Evolutionary conservation across 495 filamentous ascomycete genomes (phyloP), one percentile per base, ranked within the genome.

Genomic region (Lepraria neglecta): DNA sequence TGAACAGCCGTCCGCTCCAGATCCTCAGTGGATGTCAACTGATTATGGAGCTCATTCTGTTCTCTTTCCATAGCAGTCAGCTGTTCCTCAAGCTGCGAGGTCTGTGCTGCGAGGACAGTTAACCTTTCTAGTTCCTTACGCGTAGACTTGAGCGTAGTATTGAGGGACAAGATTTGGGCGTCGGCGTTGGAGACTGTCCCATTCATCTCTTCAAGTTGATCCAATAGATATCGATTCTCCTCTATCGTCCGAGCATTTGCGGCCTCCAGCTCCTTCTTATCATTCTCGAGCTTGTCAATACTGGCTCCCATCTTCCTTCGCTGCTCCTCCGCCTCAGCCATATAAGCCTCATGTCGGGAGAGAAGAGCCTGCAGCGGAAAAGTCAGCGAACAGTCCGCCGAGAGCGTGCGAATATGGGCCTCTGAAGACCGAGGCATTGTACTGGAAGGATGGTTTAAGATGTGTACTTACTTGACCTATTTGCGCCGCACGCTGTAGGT

Each of bases 331-430:
- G 90, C 88, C 69, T 96, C 90, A 21, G 84, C 86, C 78, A 96
- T 89, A 72, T 95, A 96, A 44, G 85, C 83, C 75, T 97, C 92
- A 81, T 97, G 92, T 60, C 92, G 88, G 55, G 87, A 84, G 19
- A 98, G 83, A 43, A 98, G 77, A 40, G 92, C 89, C 92, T 97
- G 86, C 57, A 90, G 74, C 45, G 84, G 72, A 75, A 88, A 89
- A 19, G 83, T 90, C 74, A 90, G 85, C 75, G 80, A 81, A 51
- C 63, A 63, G 14, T 42, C 38, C 6, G 17, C 31, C 27, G 6
- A 42, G 27, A 54, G 9, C 30, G 31, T 35, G 51, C 31, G n/a
- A 38, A 14, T 24, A 30, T 21, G 31, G 9, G 7, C 51, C 15
- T 19, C 51, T 21, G 30, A 30, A 54, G 15, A 33, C 35, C 31